phyloP scores from a whole-genome alignment of 306 rosid species.

The Prunus kanzakura region DNA sequence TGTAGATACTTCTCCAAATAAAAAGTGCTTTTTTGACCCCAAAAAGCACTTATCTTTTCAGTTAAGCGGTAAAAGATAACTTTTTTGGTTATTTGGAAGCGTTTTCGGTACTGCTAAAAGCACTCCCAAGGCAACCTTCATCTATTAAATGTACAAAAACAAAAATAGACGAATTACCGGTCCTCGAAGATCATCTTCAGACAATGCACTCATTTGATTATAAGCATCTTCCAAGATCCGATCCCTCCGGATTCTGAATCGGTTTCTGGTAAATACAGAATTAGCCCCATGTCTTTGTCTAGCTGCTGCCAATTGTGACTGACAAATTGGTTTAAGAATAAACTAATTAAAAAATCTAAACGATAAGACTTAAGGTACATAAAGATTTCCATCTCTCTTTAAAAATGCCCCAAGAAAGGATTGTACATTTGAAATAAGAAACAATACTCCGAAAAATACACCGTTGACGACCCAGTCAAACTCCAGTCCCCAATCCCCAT shows the following conservation, averaged over 20 bases:
- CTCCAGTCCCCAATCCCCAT: neutral
- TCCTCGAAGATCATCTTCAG: conserved; percentile 97
- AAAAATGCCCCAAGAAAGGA: neutral
- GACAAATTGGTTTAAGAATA: conserved; percentile 39
- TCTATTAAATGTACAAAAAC: conserved; percentile 1
- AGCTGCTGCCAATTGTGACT: conserved; percentile 92
- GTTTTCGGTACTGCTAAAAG: neutral
- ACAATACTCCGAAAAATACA: conserved; percentile 2
- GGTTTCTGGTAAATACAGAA: conserved; percentile 67
- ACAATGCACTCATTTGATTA: conserved; percentile 84
- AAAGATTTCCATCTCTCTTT: neutral
- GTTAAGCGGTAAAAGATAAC: neutral
- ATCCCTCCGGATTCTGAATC: conserved; percentile 87
- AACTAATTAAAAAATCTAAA: neutral
- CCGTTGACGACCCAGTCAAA: neutral
- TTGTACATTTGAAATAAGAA: neutral
- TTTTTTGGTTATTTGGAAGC: neutral
- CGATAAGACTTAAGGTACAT: neutral
- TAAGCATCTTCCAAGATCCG: conserved; percentile 95
- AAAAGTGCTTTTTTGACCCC: neutral
- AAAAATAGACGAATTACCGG: conserved; percentile 41
- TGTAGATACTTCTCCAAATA: neutral
- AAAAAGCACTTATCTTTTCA: neutral
- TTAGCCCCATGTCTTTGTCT: conserved; percentile 71
- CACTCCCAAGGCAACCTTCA: neutral